Base-by-base conservation (phyloP, 345 rosid species). In the Rhodamnia rubescens region DNA sequence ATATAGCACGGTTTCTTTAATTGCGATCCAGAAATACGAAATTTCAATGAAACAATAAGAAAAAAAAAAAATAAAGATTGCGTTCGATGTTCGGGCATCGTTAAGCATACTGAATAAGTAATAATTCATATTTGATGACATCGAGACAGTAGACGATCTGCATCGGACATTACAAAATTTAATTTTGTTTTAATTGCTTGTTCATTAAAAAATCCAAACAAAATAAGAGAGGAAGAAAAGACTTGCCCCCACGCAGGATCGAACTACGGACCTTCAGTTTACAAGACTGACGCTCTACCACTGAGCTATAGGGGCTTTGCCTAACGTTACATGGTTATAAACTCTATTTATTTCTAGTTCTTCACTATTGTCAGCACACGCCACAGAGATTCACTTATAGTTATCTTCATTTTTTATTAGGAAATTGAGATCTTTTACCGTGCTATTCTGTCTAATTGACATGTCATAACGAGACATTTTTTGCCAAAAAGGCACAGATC, bases 261-360 rank as follows among this genome's bases (percentile, higher is more conserved):
- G 95, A 93, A 94, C 95, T 92, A 90, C 95, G 88, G 91, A 93
- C 96, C 95, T 94, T 92, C 94, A 90, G 95, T 93, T 94, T 92
- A 90, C 94, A 91, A 94, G 94, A 92, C 96, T 94, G 93, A 91
- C 94, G 96, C 93, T 94, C 95, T 96, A 92, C 95, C 96, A 93
- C 94, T 95, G 94, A 94, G 95, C 97, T 91, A 95, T 93, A 94
- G 86, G 92, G 94, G 95, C 94, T 2, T 7, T 5, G 6, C 24
- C 3, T 5, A 16, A 15, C 0, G 53, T 14, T 3, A 1, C 53
- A 4, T 5, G 6, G 6, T 5, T 52, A 52, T 49, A 49, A 49
- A 8, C 1, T 9, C 1, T 49, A 49, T 49, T 49, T 49, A 49
- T n/a, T 11, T 5, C 5, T 2, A 9, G 6, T 11, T 27, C 6